Base-by-base conservation (phyloP, 768 basidiomycete species). In the Suillus occidentalis region DNA sequence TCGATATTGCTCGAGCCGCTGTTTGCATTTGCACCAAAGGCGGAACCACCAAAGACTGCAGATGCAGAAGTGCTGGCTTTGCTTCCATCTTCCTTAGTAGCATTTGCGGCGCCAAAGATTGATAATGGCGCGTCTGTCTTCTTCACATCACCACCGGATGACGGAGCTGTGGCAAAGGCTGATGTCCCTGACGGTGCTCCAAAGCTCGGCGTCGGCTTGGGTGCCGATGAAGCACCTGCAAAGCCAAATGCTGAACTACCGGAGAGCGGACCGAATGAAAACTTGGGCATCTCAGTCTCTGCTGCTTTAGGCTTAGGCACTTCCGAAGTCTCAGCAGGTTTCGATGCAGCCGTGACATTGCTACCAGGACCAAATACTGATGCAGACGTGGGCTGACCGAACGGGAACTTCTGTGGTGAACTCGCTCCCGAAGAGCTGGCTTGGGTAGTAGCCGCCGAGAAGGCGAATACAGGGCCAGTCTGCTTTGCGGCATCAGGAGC, bases 61-160 rank as follows among this genome's bases (percentile, higher is more conserved):
- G 71, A 43, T 8, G 71, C 10, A 4, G 67, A 20, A 43, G 68
- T 40, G 20, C 70, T 20, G 60, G 65, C 62, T 42, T 63, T 67
- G 42, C 60, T 65, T 37, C 49, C 65, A 58, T 49, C 53, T 12
- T 42, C 63, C n/a, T 60, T 60, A n/a, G 61, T 13, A 28, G 43
- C 55, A 42, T 62, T 71, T 37, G 72, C 34, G 53, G 56, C 76
- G 64, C n/a, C 77, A 78, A 66, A 84, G 79, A 67, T 66, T 78
- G 67, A 82, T 7, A 75, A 71, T 4, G 76, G 71, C 8, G 69
- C 43, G 31, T 70, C 61, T 8, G 77, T 64, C 53, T 72, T 75
- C 63, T 75, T 72, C 36, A 65, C 50, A 56, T 67, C 74, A 72
- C 65, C 42, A 64, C 62, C 65, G 34, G 68, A 63, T 22, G 71